Evolutionary conservation across 176 grass and related monocot genomes (phyloP), one percentile per base, ranked within the genome.

Genomic region (Poa annua): DNA sequence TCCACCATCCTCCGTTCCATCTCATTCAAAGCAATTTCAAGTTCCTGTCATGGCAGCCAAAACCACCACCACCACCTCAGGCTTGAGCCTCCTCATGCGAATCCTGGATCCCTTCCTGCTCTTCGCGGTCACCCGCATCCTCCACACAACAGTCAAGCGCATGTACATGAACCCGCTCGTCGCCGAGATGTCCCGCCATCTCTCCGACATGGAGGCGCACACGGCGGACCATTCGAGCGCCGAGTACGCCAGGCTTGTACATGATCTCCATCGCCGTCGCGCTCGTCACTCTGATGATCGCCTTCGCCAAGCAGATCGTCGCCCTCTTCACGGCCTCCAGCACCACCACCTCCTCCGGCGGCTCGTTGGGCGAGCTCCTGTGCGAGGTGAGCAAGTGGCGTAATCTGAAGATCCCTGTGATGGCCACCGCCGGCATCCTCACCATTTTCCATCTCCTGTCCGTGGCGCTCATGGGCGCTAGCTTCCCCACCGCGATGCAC

Each of bases 311-410:
- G 14, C 71, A 60, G 38, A 13, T 78, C 44, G 5, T 88, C 2
- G 10, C 65, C 42, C 34, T 4, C 34, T n/a, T n/a, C n/a, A n/a
- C 81, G 3, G 44, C 66, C n/a, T 53, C 74, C 66, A 13, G 11
- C 57, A 70, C 32, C 11, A 74, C 80, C 20, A 79, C n/a, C n/a
- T n/a, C 39, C 75, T 61, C 86, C 1, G 75, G 86, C 34, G 80
- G 34, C 34, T 64, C 81, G 0, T 54, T 73, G 14, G 0, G 11
- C 0, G 75, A 79, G 54, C 66, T 88, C 55, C 5, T 83, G 4
- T 4, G 42, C 10, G 64, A 72, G 67, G 17, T 54, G 68, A 74
- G 62, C 21, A 59, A 49, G 38, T 39, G 78, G 49, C 36, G 3
- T 1, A 72, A 72, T 2, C 14, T 62, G 15, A 65, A 2, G 8